These are phyloP conservation scores for Suhomyces kilbournensis DNA, from an alignment of 805 yeast genomes.

Conservation along the genomic window DNA sequence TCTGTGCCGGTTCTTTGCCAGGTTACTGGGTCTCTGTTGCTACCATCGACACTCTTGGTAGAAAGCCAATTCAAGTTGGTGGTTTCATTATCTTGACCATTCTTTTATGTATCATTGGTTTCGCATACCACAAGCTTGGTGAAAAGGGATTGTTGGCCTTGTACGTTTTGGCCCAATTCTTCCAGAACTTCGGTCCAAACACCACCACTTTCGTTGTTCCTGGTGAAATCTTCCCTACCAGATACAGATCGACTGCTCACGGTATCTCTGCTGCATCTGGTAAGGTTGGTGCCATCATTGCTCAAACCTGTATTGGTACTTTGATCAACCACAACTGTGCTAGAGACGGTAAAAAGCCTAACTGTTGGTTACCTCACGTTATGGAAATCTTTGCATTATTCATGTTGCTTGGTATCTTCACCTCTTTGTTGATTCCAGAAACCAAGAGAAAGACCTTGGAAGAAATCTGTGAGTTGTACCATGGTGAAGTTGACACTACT, in stretches of 20 bases:
- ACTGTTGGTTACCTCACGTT: slow-evolving; percentile 87
- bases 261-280: slow-evolving; percentile 93
- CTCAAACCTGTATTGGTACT: slow-evolving; percentile 85
- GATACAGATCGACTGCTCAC: slow-evolving; percentile 94
- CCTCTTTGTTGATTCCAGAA: slow-evolving; percentile 76
- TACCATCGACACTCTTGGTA: slow-evolving; percentile 75
- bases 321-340: slow-evolving; percentile 77
- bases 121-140: slow-evolving; percentile 70
- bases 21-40: slow-evolving; percentile 89
- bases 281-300: slow-evolving; percentile 90
- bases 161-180: slow-evolving; percentile 79
- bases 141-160: slow-evolving; percentile 70
- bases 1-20: slow-evolving; percentile 93
- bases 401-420: slow-evolving; percentile 76
- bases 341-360: slow-evolving; percentile 36
- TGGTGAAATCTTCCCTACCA: slow-evolving; percentile 90
- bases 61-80: slow-evolving; percentile 76
- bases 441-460: slow-evolving; percentile 90
- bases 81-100: slow-evolving; percentile 73
- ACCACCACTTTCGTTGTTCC: slow-evolving; percentile 88
- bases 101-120: slow-evolving; percentile 77
- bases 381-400: slow-evolving; percentile 92
- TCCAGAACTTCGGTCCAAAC: slow-evolving; percentile 92
- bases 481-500: slow-evolving; percentile 65
- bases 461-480: slow-evolving; percentile 75